Base-by-base conservation (phyloP, 768 basidiomycete species). In the Russula foetens region DNA sequence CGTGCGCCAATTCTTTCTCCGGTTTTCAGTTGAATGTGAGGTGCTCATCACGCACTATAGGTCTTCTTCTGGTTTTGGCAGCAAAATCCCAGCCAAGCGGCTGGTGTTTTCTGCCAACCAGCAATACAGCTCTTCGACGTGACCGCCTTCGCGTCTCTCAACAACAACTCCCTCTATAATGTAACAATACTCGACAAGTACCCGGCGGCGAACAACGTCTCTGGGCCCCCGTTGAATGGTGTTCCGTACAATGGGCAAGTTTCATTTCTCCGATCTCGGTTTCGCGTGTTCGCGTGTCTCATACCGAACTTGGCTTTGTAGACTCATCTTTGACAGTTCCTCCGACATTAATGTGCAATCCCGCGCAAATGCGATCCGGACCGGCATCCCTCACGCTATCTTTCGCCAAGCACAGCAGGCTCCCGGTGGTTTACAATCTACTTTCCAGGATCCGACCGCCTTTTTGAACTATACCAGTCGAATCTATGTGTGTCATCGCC, bases 61-160 rank as follows among this genome's bases (percentile, higher is more conserved):
- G 83, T 87, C 45, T 77, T 87, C 73, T 88, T 87, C 66, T 88
- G 85, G 85, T 86, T 70, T 68, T 85, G 76, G 68, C 74, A 79
- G 55, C 59, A 57, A 7, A 63, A 63, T 33, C 52, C 63, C 19
- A 68, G 74, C 46, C 66, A 68, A 50, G 65, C 69, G 19, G 71
- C 62, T 54, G 76, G 76, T 3, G 76, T 86, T 7, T 85, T 87
- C 63, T 88, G 86, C 66, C 63, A 70, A 12, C 85, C 86, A 4
- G 73, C 69, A 2, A 78, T 88, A 49, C 61, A 70, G 4, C 68
- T 76, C 1, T 77, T 74, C 62, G 68, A 75, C 56, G 77, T 85
- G 24, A 66, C 64, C 8, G 80, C 77, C 0, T 72, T 71, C 0
- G 76, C 76, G 38, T 72, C 76, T 59, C 72, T 85, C 15, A 76